Conservation (phyloP, 352 stramenopile species). For the Peronosclerospora sorghi region DNA sequence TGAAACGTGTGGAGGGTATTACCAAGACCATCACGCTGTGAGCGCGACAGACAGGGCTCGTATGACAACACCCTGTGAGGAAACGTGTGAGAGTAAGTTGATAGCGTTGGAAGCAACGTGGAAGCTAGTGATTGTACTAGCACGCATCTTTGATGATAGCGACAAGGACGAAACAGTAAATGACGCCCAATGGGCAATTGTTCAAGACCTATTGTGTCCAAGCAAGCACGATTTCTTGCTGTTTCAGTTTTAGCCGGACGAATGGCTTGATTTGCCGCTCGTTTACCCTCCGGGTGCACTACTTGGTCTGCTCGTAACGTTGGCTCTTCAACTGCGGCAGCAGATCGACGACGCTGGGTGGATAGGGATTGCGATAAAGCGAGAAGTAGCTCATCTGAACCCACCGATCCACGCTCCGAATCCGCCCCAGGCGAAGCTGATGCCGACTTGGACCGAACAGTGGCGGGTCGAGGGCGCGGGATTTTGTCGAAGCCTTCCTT, state of each 20-base stretch:
- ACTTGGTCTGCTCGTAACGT: too few species aligned
- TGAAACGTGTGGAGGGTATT: conserved; percentile 32
- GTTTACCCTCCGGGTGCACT: too few species aligned
- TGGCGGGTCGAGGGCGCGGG: too few species aligned
- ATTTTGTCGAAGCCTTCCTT: too few species aligned
- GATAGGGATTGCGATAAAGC: too few species aligned
- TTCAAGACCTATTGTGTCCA: conserved; percentile 32
- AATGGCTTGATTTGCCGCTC: neutral
- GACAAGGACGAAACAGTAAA: conserved; percentile 13
- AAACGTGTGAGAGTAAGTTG: conserved; percentile 18
- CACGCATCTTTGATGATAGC: conserved; percentile 7
- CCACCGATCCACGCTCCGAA: too few species aligned
- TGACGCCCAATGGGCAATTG: conserved; percentile 34
- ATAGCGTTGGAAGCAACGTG: conserved; percentile 21
- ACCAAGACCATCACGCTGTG: conserved; percentile 23
- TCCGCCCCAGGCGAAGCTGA: too few species aligned
- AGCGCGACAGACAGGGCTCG: too few species aligned
- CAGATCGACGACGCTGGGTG: too few species aligned
- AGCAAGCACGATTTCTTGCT: conserved; percentile 28
- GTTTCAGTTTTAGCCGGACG: conserved; percentile 8
- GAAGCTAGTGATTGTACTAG: conserved; percentile 18
- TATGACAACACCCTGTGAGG: conserved; percentile 6
- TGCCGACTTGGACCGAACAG: too few species aligned
- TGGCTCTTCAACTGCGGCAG: too few species aligned
- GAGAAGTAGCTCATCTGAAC: too few species aligned